Evolutionary conservation across 352 stramenopile genomes (phyloP).

Genomic region (Heterotrichella gracilis): DNA sequence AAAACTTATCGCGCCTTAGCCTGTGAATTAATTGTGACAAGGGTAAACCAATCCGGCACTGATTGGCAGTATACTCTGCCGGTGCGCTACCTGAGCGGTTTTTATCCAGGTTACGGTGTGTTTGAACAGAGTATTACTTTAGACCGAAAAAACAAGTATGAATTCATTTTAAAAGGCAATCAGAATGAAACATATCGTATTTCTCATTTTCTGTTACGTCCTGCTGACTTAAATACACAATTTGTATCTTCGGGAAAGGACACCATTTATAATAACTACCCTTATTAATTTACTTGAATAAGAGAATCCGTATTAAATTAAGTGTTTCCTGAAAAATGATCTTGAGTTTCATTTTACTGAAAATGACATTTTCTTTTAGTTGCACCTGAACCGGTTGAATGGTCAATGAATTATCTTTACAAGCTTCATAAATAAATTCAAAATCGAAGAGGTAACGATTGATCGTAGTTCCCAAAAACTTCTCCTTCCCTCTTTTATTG

Average conservation of each 20-base stretch:
- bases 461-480: neutral
- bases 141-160: neutral
- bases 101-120: neutral
- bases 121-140: neutral
- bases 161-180: neutral
- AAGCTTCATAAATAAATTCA: neutral
- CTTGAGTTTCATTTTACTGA: constrained; percentile 6
- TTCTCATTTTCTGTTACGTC: neutral
- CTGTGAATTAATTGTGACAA: neutral
- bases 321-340: neutral
- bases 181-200: neutral
- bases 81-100: neutral
- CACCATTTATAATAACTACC: neutral
- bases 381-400: neutral
- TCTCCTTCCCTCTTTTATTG: neutral
- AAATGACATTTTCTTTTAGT: neutral
- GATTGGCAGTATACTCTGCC: neutral
- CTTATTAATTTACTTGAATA: neutral
- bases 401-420: neutral
- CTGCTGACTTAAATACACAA: neutral
- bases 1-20: neutral
- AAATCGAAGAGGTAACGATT: neutral
- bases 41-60: neutral
- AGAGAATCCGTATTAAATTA: neutral
- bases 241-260: neutral